Base-by-base conservation (phyloP, 169 alveolate species). In the Eimeria acervulina region DNA sequence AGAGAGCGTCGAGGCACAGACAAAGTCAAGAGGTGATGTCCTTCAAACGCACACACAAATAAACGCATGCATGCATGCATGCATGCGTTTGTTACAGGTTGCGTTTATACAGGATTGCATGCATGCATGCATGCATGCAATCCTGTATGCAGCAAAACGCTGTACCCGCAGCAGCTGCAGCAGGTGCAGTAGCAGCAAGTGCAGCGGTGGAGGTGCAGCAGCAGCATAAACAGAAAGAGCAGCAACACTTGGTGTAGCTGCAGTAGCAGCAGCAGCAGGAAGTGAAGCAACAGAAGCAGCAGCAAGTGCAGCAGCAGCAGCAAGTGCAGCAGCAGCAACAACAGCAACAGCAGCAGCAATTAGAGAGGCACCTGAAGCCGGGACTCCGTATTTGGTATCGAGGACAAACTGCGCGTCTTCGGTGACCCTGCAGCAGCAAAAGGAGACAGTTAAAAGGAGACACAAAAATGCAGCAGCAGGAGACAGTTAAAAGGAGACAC, bases 371-470 rank as follows among this genome's bases (percentile, higher is more conserved):
- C 90, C 90, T 51, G 90, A 81, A 21, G 90, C 0, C 26, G 90
- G 90, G 28, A 81, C 72, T 38, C 90, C 90, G 44, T 81, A 81
- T 51, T 81, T 81, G 44, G 90, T 81, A 44, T 81, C 90, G 44
- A 81, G 44, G 55, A 81, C 70, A 31, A 81, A 81, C 55, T 81
- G 90, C 17, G 72, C 90, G 33, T 81, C 90, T 31, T 81, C 90
- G 5, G 90, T 81, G 47, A 81, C 90, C 33, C 90, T 81, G 90
- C 5, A 36, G 17, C 40, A 70, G 81, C 81, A 36, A 12, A n/a
- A 31, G 42, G 51, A 70, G 38, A 17, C 81, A 36, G 81, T 4
- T 13, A 19, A 19, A 47, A 47, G 55, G 55, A 47, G 55, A 47
- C 55, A 47, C 55, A 47, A 8, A 5, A 28, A n/a, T n/a, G 76